phyloP scores from a whole-genome alignment of 1,284 basidiomycete genomes.

The Sporisorium sorghi region DNA sequence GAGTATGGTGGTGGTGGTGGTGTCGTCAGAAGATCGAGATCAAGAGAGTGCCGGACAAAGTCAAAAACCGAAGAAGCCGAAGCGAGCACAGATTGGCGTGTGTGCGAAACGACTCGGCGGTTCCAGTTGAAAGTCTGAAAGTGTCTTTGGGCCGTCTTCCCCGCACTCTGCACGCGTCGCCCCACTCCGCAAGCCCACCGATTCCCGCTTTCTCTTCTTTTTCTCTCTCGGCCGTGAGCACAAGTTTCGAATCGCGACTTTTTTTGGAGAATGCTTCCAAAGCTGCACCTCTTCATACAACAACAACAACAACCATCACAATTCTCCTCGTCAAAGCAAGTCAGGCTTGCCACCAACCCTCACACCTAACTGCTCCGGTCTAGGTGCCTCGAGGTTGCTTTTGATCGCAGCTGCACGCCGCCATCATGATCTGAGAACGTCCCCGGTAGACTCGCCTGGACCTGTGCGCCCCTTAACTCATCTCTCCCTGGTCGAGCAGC shows the following conservation, averaged over 20 bases:
- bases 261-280: neutral
- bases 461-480: no score
- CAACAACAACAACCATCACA: neutral
- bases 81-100: slow-evolving; percentile 19
- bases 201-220: neutral
- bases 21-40: neutral
- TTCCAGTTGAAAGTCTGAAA: slow-evolving; percentile 9
- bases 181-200: neutral
- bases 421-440: slow-evolving; percentile 14
- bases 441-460: no score
- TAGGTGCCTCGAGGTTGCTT: neutral
- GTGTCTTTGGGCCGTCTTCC: slow-evolving; percentile 32
- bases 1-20: neutral
- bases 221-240: slow-evolving; percentile 37
- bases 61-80: slow-evolving; percentile 16
- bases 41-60: neutral
- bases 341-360: neutral
- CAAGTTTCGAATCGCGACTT: slow-evolving; percentile 10
- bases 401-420: neutral
- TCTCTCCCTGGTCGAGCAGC: neutral
- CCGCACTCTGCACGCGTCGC: slow-evolving; percentile 25
- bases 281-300: no score
- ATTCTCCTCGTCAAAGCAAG: neutral
- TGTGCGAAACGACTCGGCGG: neutral
- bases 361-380: no score